Conservation (phyloP, 2,329 filamentous ascomycete genomes). For the Pseudogymnoascus sp. region DNA sequence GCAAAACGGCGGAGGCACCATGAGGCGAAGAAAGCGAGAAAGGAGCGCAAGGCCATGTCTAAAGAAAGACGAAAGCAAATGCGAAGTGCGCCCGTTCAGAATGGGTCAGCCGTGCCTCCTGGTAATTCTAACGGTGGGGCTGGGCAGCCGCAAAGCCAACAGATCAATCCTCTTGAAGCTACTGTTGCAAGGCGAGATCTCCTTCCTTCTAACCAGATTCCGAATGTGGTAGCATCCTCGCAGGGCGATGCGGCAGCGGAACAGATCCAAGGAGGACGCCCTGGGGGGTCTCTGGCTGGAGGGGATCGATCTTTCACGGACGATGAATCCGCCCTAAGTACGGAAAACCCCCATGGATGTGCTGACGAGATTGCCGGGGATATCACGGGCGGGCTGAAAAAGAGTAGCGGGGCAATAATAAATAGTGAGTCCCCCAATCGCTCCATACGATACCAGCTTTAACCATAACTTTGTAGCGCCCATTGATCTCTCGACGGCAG, state of each 20-base stretch:
- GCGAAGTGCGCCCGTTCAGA: background rate
- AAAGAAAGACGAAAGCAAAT: constrained; percentile 9
- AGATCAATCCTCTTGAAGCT: constrained; percentile 11
- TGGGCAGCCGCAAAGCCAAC: background rate
- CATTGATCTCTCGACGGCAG: constrained; percentile 51
- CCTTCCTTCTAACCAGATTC: background rate
- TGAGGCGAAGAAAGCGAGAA: constrained; percentile 39
- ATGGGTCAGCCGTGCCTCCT: background rate
- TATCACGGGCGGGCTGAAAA: constrained; percentile 15
- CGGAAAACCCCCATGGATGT: constrained; percentile 18
- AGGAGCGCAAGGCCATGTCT: constrained; percentile 23
- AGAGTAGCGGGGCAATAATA: constrained; percentile 3
- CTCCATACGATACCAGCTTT: background rate
- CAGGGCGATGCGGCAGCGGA: background rate
- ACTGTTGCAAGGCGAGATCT: background rate
- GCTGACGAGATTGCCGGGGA: constrained; percentile 23
- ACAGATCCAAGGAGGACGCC: background rate
- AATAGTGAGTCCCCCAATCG: background rate
- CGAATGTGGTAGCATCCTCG: background rate
- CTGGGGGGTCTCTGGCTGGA: background rate
- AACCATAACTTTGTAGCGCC: constrained; percentile 35
- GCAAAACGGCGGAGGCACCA: constrained; percentile 47
- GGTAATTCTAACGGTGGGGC: background rate
- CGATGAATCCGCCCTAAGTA: constrained; percentile 15
- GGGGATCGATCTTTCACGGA: background rate